Evolutionary conservation across 495 filamentous ascomycete genomes (phyloP).

Genomic region (Hypoxylon lenormandii): DNA sequence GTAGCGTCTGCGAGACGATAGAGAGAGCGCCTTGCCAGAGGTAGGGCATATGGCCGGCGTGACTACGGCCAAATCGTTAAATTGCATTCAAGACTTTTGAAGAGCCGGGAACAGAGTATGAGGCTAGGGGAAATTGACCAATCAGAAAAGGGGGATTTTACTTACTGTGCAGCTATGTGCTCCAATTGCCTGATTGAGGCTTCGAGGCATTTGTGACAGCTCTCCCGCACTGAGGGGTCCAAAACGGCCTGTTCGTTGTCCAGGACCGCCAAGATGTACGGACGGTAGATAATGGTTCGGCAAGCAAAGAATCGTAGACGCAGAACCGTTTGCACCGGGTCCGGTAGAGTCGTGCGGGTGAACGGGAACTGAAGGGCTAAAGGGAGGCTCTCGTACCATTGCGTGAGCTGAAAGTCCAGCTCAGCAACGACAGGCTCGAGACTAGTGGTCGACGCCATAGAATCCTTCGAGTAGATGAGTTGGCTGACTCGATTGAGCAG

Average conservation of each 20-base stretch:
- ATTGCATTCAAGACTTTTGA: constrained; percentile 48
- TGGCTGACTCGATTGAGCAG: constrained; percentile 83
- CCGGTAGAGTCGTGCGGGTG: constrained; percentile 69
- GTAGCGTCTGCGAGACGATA: constrained; percentile 80
- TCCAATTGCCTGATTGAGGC: constrained; percentile 83
- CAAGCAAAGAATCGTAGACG: constrained; percentile 84
- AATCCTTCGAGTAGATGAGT: constrained; percentile 81
- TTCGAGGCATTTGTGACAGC: constrained; percentile 83
- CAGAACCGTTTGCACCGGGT: constrained; percentile 82
- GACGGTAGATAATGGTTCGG: constrained; percentile 84
- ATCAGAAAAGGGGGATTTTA: constrained; percentile 39
- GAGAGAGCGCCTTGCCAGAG: constrained; percentile 86
- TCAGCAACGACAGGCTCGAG: constrained; percentile 81
- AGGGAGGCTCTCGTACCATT: constrained; percentile 85
- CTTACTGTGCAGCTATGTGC: constrained; percentile 79
- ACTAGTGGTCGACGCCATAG: constrained; percentile 73
- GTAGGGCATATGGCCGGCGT: constrained; percentile 87
- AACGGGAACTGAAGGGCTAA: constrained; percentile 80
- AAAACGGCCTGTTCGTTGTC: constrained; percentile 78
- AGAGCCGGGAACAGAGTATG: constrained; percentile 39
- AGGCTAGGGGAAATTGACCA: constrained; percentile 43
- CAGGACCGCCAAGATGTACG: constrained; percentile 82
- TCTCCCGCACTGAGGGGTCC: constrained; percentile 77
- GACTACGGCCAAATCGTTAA: constrained; percentile 67
- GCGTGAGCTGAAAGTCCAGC: constrained; percentile 81